phyloP scores from a whole-genome alignment of 768 basidiomycete species.

The Podaxis sp. region DNA sequence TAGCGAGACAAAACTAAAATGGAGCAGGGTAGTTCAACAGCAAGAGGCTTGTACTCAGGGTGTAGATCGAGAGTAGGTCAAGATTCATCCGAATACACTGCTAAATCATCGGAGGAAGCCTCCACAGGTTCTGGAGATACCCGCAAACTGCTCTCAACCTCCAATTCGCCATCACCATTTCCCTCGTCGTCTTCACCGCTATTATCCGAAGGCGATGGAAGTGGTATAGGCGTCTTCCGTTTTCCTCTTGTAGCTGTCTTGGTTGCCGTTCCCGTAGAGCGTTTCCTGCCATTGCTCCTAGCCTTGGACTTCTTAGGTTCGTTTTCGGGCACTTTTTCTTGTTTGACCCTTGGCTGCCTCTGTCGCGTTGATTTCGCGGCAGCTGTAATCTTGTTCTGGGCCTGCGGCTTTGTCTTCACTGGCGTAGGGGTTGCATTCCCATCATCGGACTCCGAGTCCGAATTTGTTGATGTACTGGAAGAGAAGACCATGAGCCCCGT shows the following conservation, averaged over 20 bases:
- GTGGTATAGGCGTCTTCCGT: slow-evolving; percentile 9
- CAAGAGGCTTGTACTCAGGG: background rate
- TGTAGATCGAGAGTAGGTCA: background rate
- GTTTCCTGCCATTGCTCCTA: background rate
- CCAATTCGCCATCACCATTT: background rate
- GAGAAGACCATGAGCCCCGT: background rate
- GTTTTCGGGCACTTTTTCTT: background rate
- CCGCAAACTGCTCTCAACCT: background rate
- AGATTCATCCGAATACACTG: slow-evolving; percentile 5
- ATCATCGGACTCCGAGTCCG: slow-evolving; percentile 12
- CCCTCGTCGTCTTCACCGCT: slow-evolving; percentile 3
- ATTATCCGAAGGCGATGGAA: slow-evolving; percentile 10
- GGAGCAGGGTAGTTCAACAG: background rate
- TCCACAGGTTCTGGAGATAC: slow-evolving; percentile 3
- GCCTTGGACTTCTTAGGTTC: background rate
- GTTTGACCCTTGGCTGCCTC: background rate
- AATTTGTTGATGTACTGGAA: background rate
- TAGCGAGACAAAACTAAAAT: background rate
- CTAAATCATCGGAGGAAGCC: slow-evolving; percentile 9
- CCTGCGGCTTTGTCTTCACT: slow-evolving; percentile 1
- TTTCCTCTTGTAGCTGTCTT: slow-evolving; percentile 8
- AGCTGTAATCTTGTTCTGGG: background rate
- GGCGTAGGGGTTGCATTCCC: slow-evolving; percentile 11
- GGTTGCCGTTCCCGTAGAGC: background rate
- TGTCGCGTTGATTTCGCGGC: background rate